phyloP scores from a whole-genome alignment of 2,329 filamentous ascomycete species.

The Ophiostoma novo-ulmi region DNA sequence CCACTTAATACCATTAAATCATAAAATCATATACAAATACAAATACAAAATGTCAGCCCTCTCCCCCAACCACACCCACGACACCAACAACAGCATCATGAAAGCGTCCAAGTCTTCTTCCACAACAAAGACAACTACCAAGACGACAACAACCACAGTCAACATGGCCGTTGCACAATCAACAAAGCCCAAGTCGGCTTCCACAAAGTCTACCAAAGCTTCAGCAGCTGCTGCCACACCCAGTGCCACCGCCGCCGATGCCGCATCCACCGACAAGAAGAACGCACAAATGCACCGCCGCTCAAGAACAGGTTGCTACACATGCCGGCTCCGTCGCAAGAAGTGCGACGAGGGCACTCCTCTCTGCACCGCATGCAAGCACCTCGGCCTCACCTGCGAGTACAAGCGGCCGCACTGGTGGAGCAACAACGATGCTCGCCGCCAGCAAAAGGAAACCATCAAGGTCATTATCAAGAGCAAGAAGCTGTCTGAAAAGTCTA shows the following conservation, averaged over 20 bases:
- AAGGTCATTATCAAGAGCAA: slow-evolving; percentile 97
- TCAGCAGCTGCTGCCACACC: slow-evolving; percentile 30
- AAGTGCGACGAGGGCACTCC: slow-evolving; percentile 64
- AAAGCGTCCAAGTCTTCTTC: slow-evolving; percentile 26
- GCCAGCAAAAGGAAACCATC: slow-evolving; percentile 86
- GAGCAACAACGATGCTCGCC: slow-evolving; percentile 83
- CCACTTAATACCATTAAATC: slow-evolving; percentile 7
- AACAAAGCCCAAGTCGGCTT: slow-evolving; percentile 53
- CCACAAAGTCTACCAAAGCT: slow-evolving; percentile 40
- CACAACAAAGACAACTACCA: slow-evolving; percentile 25
- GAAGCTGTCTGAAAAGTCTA: slow-evolving; percentile 76
- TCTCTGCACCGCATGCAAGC: slow-evolving; percentile 60
- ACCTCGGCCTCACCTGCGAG: slow-evolving; percentile 81
- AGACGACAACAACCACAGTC: slow-evolving; percentile 35
- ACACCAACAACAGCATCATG: slow-evolving; percentile 43
- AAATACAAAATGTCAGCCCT: slow-evolving; percentile 60
- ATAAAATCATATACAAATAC: slow-evolving; percentile 31
- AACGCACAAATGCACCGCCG: slow-evolving; percentile 79
- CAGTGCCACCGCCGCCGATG: not conserved
- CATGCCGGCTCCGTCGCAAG: slow-evolving; percentile 61
- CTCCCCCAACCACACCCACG: slow-evolving; percentile 51
- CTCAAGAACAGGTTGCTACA: slow-evolving; percentile 79
- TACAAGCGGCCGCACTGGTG: slow-evolving; percentile 98
- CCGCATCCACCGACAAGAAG: slow-evolving; percentile 51
- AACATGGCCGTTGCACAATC: slow-evolving; percentile 59